phyloP scores from a whole-genome alignment of 83 land plant genomes.

The Thuja plicata region DNA sequence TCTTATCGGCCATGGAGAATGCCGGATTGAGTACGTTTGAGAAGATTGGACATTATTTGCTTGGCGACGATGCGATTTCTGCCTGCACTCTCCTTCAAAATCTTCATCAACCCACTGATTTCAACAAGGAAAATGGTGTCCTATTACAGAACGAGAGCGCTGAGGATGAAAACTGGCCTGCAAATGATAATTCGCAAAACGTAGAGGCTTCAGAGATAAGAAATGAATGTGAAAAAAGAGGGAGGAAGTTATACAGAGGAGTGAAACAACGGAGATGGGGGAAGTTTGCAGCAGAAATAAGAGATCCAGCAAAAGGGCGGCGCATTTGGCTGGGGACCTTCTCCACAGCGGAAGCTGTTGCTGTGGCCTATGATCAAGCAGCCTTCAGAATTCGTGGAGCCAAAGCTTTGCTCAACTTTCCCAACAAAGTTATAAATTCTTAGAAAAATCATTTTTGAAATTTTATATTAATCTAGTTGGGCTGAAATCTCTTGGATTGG shows the following conservation, averaged over 20 bases:
- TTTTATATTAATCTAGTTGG: no score
- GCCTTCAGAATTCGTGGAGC: background rate
- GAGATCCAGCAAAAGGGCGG: background rate
- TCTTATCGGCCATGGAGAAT: background rate
- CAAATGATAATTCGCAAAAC: no score
- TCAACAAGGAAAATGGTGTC: background rate
- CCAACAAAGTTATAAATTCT: background rate
- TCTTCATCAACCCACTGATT: background rate
- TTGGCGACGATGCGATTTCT: background rate
- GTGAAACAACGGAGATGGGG: background rate
- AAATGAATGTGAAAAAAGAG: background rate
- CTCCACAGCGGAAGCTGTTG: background rate
- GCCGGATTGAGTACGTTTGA: background rate
- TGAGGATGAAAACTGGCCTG: background rate
- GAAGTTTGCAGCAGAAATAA: background rate
- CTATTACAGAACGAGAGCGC: background rate
- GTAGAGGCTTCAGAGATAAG: background rate
- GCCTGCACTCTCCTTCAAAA: background rate
- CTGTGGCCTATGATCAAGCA: background rate
- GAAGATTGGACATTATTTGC: background rate
- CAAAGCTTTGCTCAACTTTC: conserved; percentile 1
- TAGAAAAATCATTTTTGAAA: background rate
- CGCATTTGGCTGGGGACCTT: conserved; percentile 4
- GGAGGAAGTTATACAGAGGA: background rate
- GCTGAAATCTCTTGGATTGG: no score